Evolutionary conservation across 148 eudicot species (phyloP).

Genomic region (Pharnaceum exiguum): DNA sequence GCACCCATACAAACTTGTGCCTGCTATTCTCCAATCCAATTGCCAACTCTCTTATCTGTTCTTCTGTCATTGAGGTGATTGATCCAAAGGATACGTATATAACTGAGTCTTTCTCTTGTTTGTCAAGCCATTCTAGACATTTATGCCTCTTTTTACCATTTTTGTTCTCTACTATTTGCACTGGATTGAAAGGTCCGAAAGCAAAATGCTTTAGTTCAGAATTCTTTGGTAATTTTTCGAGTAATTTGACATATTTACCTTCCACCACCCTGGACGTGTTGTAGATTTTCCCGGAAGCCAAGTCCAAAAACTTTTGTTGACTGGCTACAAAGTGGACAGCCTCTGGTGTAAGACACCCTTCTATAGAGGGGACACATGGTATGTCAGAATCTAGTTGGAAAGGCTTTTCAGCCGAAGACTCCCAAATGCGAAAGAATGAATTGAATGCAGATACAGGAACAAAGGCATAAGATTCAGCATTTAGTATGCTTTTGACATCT

Average conservation of each 20-base stretch:
- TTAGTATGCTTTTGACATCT: slow-evolving; percentile 20
- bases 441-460: slow-evolving; percentile 14
- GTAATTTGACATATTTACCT: slow-evolving; percentile 25
- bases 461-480: slow-evolving; percentile 23
- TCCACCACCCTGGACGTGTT: slow-evolving; percentile 33
- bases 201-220: slow-evolving; percentile 14
- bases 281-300: slow-evolving; percentile 26
- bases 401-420: slow-evolving; percentile 16
- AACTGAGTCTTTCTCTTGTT: slow-evolving; percentile 34
- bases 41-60: slow-evolving; percentile 48
- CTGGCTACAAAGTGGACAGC: neutral
- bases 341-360: slow-evolving; percentile 25
- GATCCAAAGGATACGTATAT: slow-evolving; percentile 60
- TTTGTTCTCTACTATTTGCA: neutral
- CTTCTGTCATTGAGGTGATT: slow-evolving; percentile 29
- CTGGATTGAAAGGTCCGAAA: slow-evolving; percentile 12
- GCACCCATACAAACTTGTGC: slow-evolving; percentile 57
- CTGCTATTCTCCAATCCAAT: slow-evolving; percentile 45
- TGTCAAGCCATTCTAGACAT: slow-evolving; percentile 15
- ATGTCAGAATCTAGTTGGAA: slow-evolving; percentile 12
- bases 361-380: slow-evolving; percentile 19
- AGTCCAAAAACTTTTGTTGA: slow-evolving; percentile 14
- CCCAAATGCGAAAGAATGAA: slow-evolving; percentile 7
- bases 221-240: slow-evolving; percentile 1
- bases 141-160: neutral